Conservation (phyloP, 2,329 filamentous ascomycete genomes). For the Exophiala phaeomuriformis region DNA sequence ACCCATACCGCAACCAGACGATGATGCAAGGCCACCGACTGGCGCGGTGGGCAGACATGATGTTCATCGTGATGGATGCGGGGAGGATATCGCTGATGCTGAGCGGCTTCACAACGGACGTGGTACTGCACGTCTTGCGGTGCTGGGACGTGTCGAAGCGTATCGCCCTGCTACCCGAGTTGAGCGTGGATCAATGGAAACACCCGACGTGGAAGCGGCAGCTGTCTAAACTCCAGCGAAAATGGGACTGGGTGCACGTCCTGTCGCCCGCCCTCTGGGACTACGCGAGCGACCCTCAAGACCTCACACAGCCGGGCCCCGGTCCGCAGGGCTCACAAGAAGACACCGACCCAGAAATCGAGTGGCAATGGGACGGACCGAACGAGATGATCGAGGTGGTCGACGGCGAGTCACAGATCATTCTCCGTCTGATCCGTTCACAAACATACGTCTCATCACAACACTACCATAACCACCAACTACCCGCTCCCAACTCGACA, state of each 20-base stretch:
- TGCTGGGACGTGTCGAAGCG: constrained; percentile 84
- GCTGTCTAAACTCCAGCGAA: constrained; percentile 70
- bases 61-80: constrained; percentile 78
- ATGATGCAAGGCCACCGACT: constrained; percentile 45
- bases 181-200: constrained; percentile 85
- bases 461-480: constrained; percentile 10
- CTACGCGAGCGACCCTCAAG: constrained; percentile 52
- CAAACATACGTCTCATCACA: constrained; percentile 7
- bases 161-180: constrained; percentile 76
- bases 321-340: constrained; percentile 13
- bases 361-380: constrained; percentile 28
- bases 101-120: constrained; percentile 70
- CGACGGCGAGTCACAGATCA: constrained; percentile 23
- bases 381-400: constrained; percentile 25
- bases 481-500: too few relatives aligned
- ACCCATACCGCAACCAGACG: constrained; percentile 23
- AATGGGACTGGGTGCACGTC: constrained; percentile 81
- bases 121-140: constrained; percentile 71
- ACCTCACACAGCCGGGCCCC: constrained; percentile 39
- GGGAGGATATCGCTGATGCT: constrained; percentile 83
- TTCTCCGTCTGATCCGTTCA: constrained; percentile 16
- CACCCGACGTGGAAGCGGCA: constrained; percentile 85
- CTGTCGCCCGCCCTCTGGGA: constrained; percentile 77
- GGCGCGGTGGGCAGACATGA: constrained; percentile 79
- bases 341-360: constrained; percentile 26